Evolutionary conservation across 371 early-diverging fungal genomes (phyloP).

Genomic region (Basidiobolus heterosporus): DNA sequence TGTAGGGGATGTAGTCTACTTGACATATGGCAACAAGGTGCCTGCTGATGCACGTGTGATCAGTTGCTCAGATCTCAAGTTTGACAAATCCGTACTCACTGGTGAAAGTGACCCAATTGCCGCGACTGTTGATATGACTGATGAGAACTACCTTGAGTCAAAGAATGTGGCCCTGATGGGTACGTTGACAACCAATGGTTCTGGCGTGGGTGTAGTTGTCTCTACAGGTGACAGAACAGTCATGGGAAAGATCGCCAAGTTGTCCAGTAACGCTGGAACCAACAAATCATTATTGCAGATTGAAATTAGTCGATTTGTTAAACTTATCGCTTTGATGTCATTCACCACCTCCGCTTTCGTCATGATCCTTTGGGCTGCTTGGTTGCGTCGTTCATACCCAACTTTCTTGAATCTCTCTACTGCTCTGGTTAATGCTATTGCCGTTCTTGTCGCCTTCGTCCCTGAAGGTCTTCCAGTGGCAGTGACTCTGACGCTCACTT

Average conservation of each 20-base stretch:
- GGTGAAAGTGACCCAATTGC: slow-evolving; percentile 47
- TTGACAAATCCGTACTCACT: slow-evolving; percentile 51
- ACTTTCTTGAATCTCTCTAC: slow-evolving; percentile 28
- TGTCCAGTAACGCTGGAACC: slow-evolving; percentile 21
- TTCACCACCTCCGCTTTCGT: slow-evolving; percentile 23
- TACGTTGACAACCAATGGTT: slow-evolving; percentile 41
- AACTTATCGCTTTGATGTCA: slow-evolving; percentile 41
- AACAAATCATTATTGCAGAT: slow-evolving; percentile 37
- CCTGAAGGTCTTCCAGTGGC: slow-evolving; percentile 71
- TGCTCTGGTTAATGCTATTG: slow-evolving; percentile 52
- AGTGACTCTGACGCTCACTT: slow-evolving; percentile 7
- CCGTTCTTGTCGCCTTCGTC: slow-evolving; percentile 45
- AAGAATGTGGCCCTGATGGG: slow-evolving; percentile 43
- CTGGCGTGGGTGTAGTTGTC: slow-evolving; percentile 40
- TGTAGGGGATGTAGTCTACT: slow-evolving; percentile 37
- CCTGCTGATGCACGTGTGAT: slow-evolving; percentile 52
- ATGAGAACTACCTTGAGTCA: slow-evolving; percentile 19
- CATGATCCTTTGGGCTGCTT: slow-evolving; percentile 28
- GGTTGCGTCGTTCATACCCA: slow-evolving; percentile 25
- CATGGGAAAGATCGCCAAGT: slow-evolving; percentile 48
- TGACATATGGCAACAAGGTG: slow-evolving; percentile 44
- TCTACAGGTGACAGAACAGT: slow-evolving; percentile 40
- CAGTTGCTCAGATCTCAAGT: slow-evolving; percentile 30
- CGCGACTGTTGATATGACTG: slow-evolving; percentile 28
- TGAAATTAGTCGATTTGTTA: slow-evolving; percentile 50